Evolutionary conservation across 2,329 filamentous ascomycete genomes (phyloP).

Genomic region (Microcera coccophila): DNA sequence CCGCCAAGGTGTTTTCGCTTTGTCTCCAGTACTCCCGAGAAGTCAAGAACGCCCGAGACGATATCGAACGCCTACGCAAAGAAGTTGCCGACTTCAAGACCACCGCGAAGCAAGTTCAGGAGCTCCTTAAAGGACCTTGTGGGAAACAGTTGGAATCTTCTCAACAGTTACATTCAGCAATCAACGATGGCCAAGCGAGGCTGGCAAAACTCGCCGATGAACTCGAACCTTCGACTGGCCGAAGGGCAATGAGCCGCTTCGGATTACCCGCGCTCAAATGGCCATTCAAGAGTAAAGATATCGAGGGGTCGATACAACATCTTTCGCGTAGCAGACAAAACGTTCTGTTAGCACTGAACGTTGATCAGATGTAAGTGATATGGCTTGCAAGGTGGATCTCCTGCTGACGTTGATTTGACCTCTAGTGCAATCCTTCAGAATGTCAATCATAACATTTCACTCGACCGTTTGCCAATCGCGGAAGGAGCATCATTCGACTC

Average conservation of each 20-base stretch:
- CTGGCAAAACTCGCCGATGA: neutral
- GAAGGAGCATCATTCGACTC: conserved; percentile 33
- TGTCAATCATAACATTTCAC: neutral
- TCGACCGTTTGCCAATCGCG: conserved; percentile 15
- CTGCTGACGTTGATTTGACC: neutral
- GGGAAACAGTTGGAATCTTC: conserved; percentile 1
- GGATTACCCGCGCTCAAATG: conserved; percentile 36
- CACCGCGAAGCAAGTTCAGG: conserved; percentile 8
- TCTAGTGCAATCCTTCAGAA: neutral
- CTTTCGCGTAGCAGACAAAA: conserved; percentile 26
- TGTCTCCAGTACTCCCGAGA: conserved; percentile 34
- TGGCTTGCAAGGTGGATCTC: neutral
- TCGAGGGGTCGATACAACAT: conserved; percentile 26
- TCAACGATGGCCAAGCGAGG: neutral
- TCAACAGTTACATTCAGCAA: neutral
- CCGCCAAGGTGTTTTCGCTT: conserved; percentile 31
- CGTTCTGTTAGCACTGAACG: conserved; percentile 29
- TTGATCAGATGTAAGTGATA: conserved; percentile 33
- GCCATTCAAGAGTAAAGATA: conserved; percentile 28
- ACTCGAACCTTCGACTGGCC: conserved; percentile 6
- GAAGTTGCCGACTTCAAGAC: conserved; percentile 20
- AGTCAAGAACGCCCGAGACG: conserved; percentile 28
- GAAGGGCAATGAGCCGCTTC: conserved; percentile 28
- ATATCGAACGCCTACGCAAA: conserved; percentile 32
- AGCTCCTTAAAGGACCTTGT: conserved; percentile 25